Base-by-base conservation (phyloP, 768 basidiomycete species). In the Leucocoprinus leucothites region DNA sequence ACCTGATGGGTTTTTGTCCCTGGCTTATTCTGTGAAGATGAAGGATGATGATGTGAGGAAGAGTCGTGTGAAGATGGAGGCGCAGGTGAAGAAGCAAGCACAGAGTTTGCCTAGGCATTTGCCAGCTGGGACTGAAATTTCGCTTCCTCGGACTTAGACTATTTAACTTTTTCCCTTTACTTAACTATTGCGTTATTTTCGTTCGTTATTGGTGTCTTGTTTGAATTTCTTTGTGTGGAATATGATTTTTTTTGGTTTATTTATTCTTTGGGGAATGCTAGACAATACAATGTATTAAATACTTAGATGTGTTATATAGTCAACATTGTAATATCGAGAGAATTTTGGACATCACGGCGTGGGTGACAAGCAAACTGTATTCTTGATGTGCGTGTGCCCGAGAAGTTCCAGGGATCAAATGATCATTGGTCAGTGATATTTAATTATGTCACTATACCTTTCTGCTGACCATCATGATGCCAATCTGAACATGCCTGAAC, bases 1-100 rank as follows among this genome's bases (percentile, higher is more conserved):
- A 3, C 77, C 86, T 0, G 89, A 88, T 43, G 76, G 78, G 1
- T 77, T 91, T 57, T 67, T 91, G 28, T 68, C 80, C n/a, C 75
- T 85, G 7, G 80, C 81, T 0, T 71, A 80, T n/a, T 75, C 80
- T 2, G 71, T 87, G 58, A 90, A 87, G 65, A 67, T 91, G 57
- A 91, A 87, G 63, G 90, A 91, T 60, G 89, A 91, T 55, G 89
- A 91, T 56, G 58, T 92, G 14, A 79, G 82, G 24, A 91, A 90
- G 63, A 86, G 87, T 60, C 81, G 89, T 2, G 64, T 78, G 28
- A 91, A 91, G 64, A 81, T 91, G 74, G 86, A 88, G 60, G 82
- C 81, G n/a, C 84, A 86, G 57, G 74, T 84, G 28, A 89, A 86
- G 63, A 75, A 82, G 38, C 84, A 86, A 63, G 75, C 74, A 6